These are phyloP conservation scores for Penicillium carneum DNA, from an alignment of 2,329 filamentous ascomycete species.

Conservation along the genomic window DNA sequence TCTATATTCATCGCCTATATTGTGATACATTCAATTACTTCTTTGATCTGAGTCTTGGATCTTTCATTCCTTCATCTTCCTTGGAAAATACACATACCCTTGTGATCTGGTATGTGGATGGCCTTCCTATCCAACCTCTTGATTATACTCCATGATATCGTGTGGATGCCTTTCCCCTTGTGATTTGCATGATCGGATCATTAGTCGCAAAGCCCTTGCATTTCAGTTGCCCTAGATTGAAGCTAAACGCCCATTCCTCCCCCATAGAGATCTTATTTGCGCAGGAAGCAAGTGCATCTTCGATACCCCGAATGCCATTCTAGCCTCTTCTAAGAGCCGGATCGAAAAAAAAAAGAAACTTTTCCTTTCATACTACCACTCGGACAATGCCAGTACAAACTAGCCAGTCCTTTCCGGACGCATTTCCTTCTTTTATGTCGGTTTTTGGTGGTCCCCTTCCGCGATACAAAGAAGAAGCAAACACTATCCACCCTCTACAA, in stretches of 20 bases:
- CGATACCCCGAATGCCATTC: slow-evolving; percentile 41
- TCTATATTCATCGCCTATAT: slow-evolving; percentile 23
- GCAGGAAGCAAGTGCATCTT: slow-evolving; percentile 49
- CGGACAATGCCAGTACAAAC: slow-evolving; percentile 52
- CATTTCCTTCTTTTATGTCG: slow-evolving; percentile 62
- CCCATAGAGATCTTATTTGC: slow-evolving; percentile 43
- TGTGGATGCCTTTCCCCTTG: slow-evolving; percentile 17
- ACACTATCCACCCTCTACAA: slow-evolving; percentile 37
- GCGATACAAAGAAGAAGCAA: slow-evolving; percentile 41
- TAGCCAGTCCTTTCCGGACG: slow-evolving; percentile 51
- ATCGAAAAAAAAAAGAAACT: slow-evolving; percentile 22
- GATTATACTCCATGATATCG: slow-evolving; percentile 1
- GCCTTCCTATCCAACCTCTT: neutral
- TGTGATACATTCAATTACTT: neutral
- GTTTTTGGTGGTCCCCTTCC: slow-evolving; percentile 57
- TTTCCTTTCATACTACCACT: slow-evolving; percentile 39
- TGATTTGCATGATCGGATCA: slow-evolving; percentile 35
- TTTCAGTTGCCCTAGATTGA: slow-evolving; percentile 20
- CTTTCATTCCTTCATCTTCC: slow-evolving; percentile 10
- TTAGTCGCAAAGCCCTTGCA: slow-evolving; percentile 41
- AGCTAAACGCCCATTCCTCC: slow-evolving; percentile 25
- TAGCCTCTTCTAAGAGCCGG: slow-evolving; percentile 27
- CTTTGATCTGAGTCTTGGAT: slow-evolving; percentile 10
- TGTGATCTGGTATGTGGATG: slow-evolving; percentile 17
- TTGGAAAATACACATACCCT: neutral